Evolutionary conservation across 345 rosid genomes (phyloP).

Genomic region (Pugionium dolabratum): DNA sequence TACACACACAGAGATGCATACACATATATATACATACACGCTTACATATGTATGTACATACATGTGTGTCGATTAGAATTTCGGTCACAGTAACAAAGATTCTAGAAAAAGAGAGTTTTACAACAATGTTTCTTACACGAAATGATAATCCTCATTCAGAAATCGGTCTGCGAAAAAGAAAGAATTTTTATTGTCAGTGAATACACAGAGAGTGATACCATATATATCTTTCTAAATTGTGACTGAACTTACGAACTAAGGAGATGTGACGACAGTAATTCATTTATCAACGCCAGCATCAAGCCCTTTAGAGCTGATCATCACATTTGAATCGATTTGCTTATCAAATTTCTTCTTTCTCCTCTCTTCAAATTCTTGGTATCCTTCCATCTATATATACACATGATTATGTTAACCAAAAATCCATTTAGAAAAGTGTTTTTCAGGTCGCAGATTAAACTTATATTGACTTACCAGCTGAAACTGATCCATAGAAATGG

Average conservation of each 20-base stretch:
- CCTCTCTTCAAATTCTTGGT: constrained; percentile 82
- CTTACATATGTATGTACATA: constrained; percentile 17
- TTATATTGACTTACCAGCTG: constrained; percentile 61
- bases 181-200: not conserved
- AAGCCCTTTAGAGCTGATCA: constrained; percentile 93
- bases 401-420: not conserved
- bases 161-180: constrained; percentile 20
- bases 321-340: constrained; percentile 93
- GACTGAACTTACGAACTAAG: constrained; percentile 18
- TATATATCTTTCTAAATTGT: not conserved
- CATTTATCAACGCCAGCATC: constrained; percentile 84
- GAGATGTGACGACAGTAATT: not conserved
- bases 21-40: constrained; percentile 25
- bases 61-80: constrained; percentile 25
- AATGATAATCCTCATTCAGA: constrained; percentile 25
- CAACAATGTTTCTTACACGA: constrained; percentile 31
- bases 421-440: not conserved
- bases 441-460: not conserved
- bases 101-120: constrained; percentile 18
- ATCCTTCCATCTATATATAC: constrained; percentile 78
- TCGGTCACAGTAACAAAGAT: constrained; percentile 11
- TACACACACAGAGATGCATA: constrained; percentile 17
- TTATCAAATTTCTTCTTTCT: constrained; percentile 94
- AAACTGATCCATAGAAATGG: constrained; percentile 89
- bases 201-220: constrained; percentile 1